Evolutionary conservation across 1,284 basidiomycete genomes (phyloP), one percentile per base, ranked within the genome.

Genomic region (Hypsizygus ulmarius): DNA sequence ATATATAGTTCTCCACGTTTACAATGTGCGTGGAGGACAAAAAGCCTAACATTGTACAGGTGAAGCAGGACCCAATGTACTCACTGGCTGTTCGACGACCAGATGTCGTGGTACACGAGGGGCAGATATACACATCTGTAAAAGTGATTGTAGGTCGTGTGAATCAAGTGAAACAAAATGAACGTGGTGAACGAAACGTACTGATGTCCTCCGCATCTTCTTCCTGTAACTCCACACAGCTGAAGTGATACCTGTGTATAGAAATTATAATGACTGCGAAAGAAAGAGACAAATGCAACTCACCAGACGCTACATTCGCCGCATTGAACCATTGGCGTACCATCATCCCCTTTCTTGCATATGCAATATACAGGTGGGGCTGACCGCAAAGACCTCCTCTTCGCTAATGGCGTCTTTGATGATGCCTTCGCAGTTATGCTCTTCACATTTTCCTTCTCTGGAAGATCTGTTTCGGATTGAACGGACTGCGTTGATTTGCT

Each of bases 31-130:
- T 61, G 57, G 55, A 65, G 62, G 62, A 65, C 64, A 62, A 61
- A 64, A 59, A 59, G 60, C 59, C 68, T 63, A 66, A 63, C 55
- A 50, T 54, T 61, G 54, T 63, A 66, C 56, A 60, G 57, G 53
- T 53, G 55, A 61, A 58, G 32, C 48, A 36, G 49, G 40, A 48
- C 51, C 52, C 47, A 64, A 61, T 64, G 73, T 67, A 90, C 89
- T 90, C 87, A 91, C 89, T 83, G 69, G 84, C 78, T 67, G 79
- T 82, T 65, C 72, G 75, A 57, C 75, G 75, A 55, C 84, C 82
- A 51, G 85, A 86, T 54, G 72, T 75, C 57, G 75, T 66, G 51
- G 78, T 71, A 71, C 88, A 90, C 39, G 78, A 63, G 45, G 81
- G 73, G 65, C 89, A 91, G 50, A 88, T 70, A 68, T 82, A 91